A percentile compares a stretch with the other conserved stretches of the same genome.
These are phyloP conservation scores for Malus asiatica DNA, from an alignment of 306 rosid genomes.

Conservation along the genomic window DNA sequence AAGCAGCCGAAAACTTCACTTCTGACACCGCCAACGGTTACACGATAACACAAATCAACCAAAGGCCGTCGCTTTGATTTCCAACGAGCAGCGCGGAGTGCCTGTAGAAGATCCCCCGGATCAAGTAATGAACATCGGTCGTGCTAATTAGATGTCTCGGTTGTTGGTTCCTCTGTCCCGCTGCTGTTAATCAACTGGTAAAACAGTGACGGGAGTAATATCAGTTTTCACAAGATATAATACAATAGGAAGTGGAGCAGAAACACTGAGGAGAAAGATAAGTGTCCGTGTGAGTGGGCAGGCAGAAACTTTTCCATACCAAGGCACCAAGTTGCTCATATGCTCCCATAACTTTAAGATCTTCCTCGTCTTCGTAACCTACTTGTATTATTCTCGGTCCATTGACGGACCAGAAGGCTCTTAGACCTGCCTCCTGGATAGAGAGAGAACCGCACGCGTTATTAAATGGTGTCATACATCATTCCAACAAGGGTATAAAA, in stretches of 20 bases:
- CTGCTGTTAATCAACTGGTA: slow-evolving; percentile 61
- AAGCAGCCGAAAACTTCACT: background rate
- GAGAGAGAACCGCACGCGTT: background rate
- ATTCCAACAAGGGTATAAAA: background rate
- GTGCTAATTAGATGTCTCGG: slow-evolving; percentile 30
- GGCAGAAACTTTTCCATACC: slow-evolving; percentile 36
- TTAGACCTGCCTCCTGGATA: slow-evolving; percentile 80
- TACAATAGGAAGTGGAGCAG: background rate
- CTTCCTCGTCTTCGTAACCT: slow-evolving; percentile 86
- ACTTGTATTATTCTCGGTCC: slow-evolving; percentile 88
- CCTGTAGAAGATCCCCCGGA: background rate
- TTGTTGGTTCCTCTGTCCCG: slow-evolving; percentile 41
- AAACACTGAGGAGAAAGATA: background rate
- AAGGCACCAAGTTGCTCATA: slow-evolving; percentile 86
- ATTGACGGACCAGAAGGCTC: slow-evolving; percentile 89
- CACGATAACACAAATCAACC: background rate
- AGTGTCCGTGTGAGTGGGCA: background rate
- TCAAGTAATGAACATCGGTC: background rate
- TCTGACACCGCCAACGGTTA: background rate
- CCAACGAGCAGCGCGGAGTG: background rate
- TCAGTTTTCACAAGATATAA: background rate
- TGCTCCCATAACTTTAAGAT: slow-evolving; percentile 86
- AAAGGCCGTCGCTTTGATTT: background rate
- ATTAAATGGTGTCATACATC: background rate
- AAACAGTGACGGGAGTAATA: slow-evolving; percentile 9